Evolutionary conservation across 2,329 filamentous ascomycete species (phyloP), one percentile per base, ranked within the genome.

Genomic region (Emericellopsis atlantica): DNA sequence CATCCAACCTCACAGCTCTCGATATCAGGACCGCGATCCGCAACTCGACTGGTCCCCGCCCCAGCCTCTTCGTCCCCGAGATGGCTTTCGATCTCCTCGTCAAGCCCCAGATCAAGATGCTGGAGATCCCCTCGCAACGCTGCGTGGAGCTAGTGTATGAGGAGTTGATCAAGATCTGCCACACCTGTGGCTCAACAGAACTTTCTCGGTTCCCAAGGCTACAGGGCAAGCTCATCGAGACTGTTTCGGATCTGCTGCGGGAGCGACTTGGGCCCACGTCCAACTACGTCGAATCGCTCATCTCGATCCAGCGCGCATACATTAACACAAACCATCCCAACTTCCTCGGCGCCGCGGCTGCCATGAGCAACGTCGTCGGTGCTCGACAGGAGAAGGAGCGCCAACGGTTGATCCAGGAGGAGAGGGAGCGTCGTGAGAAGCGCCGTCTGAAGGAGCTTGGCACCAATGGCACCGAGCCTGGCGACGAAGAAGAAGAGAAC

Each of bases 251-350:
- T 58, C 77, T 98, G 36, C 72, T 98, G 40, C 81, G 92, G 41
- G 92, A 98, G 65, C 78, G 90, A 45, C 72, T 98, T 6, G 92
- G 92, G 2, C 92, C 92, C 10, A 80, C 84, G 43, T 94, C 90
- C 2, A 74, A 66, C 40, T 98, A 98, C 51, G 92, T 98, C 35
- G 92, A 95, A 61, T 96, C 90, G 33, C 72, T 98, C 46, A 98
- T 98, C 49, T 84, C 92, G 22, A 98, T 98, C 45, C 92, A 98
- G 63, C 78, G 92, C 49, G 92, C 92, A 16, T 98, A 98, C 63
- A 96, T 98, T 66, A 98, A 98, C 67, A 98, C 92, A 34, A 98
- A 98, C 56, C 92, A 98, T 58, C 92, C 92, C 38, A 98, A 98
- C 62, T 98, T 98, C 67, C 76, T 96, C 14, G 92, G 92, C 36